Evolutionary conservation across 2,329 filamentous ascomycete species (phyloP), one percentile per base, ranked within the genome.

Genomic region (Leptographium galeiforme): DNA sequence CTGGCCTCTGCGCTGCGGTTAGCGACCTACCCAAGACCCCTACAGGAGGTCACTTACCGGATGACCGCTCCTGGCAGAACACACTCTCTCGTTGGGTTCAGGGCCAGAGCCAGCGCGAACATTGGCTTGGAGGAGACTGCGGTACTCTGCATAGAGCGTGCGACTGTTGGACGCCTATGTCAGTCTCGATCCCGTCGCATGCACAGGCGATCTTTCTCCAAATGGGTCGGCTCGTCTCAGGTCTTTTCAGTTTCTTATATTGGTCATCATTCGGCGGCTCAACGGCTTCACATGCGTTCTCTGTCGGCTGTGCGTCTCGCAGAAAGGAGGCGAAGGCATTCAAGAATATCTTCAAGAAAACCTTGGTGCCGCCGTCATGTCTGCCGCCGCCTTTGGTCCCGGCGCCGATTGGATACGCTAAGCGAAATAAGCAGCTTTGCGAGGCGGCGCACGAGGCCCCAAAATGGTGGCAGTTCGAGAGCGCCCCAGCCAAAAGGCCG

Each of bases 161-260:
- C 25, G 25, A 25, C 25, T 25, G 5, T 25, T 44, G 10, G 19
- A 18, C 18, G 41, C 18, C 19, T 4, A 13, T 19, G 19, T 44
- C 25, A 44, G 41, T 44, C 41, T 44, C 11, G 13, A 44, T 13
- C 19, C 25, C 5, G 25, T 5, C 25, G 25, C 25, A 25, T 25
- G 25, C 5, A 25, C 25, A 3, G 25, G 25, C 25, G 2, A 5
- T 25, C 25, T 5, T 5, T 25, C 25, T 25, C 25, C 4, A 36
- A 36, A 13, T 10, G 12, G 34, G 6, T 13, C 4, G 34, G 8
- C 8, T 36, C 63, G 72, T 72, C 74, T 87, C 83, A 86, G 83
- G 77, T 86, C 82, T 87, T 86, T 85, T 85, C 81, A 85, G 81
- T 85, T 78, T 75, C 64, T 67, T 55, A 56, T 61, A 62, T 62